Base-by-base conservation (phyloP, 176 grass and related monocot genomes). In the Tuctoria greenei region DNA sequence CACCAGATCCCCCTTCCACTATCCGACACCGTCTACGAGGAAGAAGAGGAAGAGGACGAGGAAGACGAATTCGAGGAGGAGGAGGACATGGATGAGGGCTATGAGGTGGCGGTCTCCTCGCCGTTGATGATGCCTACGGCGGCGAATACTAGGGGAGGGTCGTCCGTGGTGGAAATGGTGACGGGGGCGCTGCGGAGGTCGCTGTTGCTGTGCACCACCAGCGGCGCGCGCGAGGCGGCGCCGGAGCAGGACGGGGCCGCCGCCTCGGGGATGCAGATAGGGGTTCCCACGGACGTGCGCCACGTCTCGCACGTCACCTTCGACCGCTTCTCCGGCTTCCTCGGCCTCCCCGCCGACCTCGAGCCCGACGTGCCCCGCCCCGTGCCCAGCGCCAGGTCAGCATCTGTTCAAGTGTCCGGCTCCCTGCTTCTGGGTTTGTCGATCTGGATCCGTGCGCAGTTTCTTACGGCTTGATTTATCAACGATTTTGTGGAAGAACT, bases 291-390 rank as follows among this genome's bases (percentile, higher is more conserved):
- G 15, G 91, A 99, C 76, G 95, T 99, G 64, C 91, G 82, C 42
- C 95, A 99, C 86, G 79, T 99, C 56, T 81, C 95, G 31, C 95
- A 99, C 64, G 91, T 99, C 60, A 99, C 95, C 34, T 99, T 99
- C 78, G 95, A 99, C 78, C 91, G 89, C 18, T 99, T 92, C 59
- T 87, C 84, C 10, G 95, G 95, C 42, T 99, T 99, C 81, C 95
- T 99, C 40, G 95, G 95, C 69, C 88, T 99, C n/a, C 95, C 95
- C 12, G 64, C 88, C 68, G 95, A 99, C 87, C 77, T 99, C 45
- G 89, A 95, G 81, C 87, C 91, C 20, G 87, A 99, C 1, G 84
- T 99, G 66, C 95, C 89, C 12, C 46, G 68, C 25, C 82, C 83
- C 27, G 89, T 80, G 59, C 95, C 89, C 17, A 99, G 91, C 83